Conservation (phyloP, 768 basidiomycete genomes). For the Boletus eberwhitei region DNA sequence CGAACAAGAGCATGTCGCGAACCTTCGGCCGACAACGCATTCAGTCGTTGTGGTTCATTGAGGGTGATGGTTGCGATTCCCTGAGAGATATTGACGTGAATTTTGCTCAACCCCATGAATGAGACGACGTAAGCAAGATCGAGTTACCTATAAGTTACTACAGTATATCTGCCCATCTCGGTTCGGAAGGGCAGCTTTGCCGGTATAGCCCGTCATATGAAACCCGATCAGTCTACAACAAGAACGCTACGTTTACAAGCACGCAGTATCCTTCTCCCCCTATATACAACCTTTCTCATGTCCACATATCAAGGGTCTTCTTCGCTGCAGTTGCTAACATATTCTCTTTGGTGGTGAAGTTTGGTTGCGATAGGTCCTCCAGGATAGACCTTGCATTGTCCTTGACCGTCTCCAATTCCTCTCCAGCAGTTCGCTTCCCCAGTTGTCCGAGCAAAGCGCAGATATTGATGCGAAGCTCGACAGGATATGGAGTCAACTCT, state of each 20-base stretch:
- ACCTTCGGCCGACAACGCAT: slow-evolving; percentile 56
- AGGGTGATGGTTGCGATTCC: slow-evolving; percentile 69
- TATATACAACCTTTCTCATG: slow-evolving; percentile 1
- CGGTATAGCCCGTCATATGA: slow-evolving; percentile 6
- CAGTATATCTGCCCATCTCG: no score
- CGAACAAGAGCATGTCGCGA: slow-evolving; percentile 18
- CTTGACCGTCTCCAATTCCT: slow-evolving; percentile 49
- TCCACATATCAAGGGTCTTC: slow-evolving; percentile 43
- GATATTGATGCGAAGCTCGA: slow-evolving; percentile 74
- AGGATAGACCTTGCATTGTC: slow-evolving; percentile 48
- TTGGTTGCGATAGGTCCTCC: slow-evolving; percentile 42
- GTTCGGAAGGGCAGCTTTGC: not conserved
- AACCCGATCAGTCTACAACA: not conserved
- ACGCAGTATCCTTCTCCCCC: not conserved
- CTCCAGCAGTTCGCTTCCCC: slow-evolving; percentile 48
- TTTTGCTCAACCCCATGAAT: slow-evolving; percentile 37
- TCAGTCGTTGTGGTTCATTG: slow-evolving; percentile 55
- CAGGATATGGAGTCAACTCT: slow-evolving; percentile 48
- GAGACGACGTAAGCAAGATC: not conserved
- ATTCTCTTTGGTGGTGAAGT: slow-evolving; percentile 32
- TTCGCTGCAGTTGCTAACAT: slow-evolving; percentile 39
- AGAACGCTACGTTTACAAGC: not conserved
- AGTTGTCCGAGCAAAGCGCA: slow-evolving; percentile 71
- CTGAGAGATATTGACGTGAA: slow-evolving; percentile 47
- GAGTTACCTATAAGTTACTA: no score